Evolutionary conservation across 1,284 basidiomycete species (phyloP).

Genomic region (Heterobasidion occidentale): DNA sequence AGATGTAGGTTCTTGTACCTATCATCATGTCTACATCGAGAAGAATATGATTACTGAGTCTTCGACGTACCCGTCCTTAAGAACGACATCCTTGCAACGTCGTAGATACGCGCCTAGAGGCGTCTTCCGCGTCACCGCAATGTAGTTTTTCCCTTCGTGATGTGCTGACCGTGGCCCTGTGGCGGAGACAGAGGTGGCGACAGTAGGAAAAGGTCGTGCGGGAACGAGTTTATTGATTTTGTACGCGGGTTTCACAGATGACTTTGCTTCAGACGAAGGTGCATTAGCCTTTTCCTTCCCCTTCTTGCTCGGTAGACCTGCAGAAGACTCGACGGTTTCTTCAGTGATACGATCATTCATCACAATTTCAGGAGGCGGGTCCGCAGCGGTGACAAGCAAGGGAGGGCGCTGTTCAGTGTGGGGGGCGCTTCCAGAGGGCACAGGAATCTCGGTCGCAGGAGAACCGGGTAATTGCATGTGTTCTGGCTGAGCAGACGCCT

Average conservation of each 20-base stretch:
- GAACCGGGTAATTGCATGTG: neutral
- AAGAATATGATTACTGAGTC: neutral
- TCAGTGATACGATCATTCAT: no score
- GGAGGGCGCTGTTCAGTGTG: no score
- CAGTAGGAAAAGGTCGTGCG: conserved; percentile 66
- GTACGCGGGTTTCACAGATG: conserved; percentile 7
- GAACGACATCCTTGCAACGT: conserved; percentile 67
- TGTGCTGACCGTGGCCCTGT: conserved; percentile 75
- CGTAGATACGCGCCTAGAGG: conserved; percentile 68
- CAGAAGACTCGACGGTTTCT: no score
- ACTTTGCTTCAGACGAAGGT: neutral
- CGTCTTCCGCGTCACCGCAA: conserved; percentile 78
- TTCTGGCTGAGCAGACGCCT: neutral
- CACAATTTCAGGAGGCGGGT: no score
- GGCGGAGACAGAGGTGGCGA: conserved; percentile 66
- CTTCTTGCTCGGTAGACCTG: neutral
- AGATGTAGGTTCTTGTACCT: conserved; percentile 74
- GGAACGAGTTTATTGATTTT: conserved; percentile 62
- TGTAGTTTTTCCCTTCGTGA: conserved; percentile 68
- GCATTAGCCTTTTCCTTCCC: conserved; percentile 5
- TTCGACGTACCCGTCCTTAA: conserved; percentile 66
- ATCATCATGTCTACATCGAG: conserved; percentile 1
- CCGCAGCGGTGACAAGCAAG: no score
- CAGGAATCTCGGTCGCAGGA: neutral
- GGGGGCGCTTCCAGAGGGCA: neutral